These are phyloP conservation scores for Neonectria faginata DNA, from an alignment of 2,329 filamentous ascomycete species.

Conservation along the genomic window DNA sequence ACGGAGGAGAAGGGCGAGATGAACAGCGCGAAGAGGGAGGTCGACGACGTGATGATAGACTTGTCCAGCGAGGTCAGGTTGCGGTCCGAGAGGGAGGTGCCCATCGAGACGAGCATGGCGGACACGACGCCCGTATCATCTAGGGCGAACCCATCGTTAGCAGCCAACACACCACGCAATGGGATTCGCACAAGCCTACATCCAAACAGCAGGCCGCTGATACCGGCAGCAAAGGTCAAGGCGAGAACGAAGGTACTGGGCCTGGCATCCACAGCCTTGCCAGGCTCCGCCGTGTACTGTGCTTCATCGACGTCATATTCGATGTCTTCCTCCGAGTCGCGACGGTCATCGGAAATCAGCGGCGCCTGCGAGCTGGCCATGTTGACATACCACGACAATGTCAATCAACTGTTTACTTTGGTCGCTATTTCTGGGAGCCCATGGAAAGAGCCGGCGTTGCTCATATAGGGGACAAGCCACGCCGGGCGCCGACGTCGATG, in stretches of 20 bases:
- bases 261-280: constrained; percentile 45
- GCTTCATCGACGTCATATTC: constrained; percentile 47
- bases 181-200: constrained; percentile 59
- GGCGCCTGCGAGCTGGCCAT: constrained; percentile 56
- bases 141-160: constrained; percentile 45
- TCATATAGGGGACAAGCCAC: constrained; percentile 16
- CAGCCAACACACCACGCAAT: background rate
- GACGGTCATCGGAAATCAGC: constrained; percentile 50
- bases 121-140: constrained; percentile 78
- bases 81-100: constrained; percentile 67
- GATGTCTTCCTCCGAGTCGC: constrained; percentile 48
- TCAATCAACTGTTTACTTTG: constrained; percentile 7
- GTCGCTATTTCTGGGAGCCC: constrained; percentile 21
- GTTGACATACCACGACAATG: constrained; percentile 22
- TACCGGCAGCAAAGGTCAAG: constrained; percentile 73
- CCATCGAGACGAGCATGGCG: constrained; percentile 74
- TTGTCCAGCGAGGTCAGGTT: constrained; percentile 73
- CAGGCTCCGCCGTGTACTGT: constrained; percentile 38
- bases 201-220: constrained; percentile 76
- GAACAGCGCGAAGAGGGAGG: constrained; percentile 73
- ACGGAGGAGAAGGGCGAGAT: constrained; percentile 73
- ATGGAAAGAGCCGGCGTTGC: constrained; percentile 29
- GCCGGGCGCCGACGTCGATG: constrained; percentile 30
- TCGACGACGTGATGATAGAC: constrained; percentile 77
- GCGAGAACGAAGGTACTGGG: constrained; percentile 69